Base-by-base conservation (phyloP, 139 green algal genomes). In the Chlorella ohadii region DNA sequence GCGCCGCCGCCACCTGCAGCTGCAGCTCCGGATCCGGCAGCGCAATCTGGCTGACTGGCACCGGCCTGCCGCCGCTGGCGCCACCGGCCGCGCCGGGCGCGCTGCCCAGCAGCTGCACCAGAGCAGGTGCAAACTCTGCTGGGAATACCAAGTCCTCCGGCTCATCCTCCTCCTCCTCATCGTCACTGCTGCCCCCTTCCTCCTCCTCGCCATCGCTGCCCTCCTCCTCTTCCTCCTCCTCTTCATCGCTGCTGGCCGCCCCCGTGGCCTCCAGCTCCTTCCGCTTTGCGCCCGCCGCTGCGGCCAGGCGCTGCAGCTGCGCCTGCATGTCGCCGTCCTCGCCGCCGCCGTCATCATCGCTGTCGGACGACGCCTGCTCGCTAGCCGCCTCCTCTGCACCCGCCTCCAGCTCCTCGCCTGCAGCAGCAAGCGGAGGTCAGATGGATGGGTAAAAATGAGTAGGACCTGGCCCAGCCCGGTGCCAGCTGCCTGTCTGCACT, bases 121-220 rank as follows among this genome's bases (percentile, higher is more conserved):
- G 61, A 7, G 82, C 82, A 25, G 61, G 61, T 3, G 61, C 59
- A 76, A 83, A 86, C 25, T 65, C 65, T 12, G 73, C 73, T 3
- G 82, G 82, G 63, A 86, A 86, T 16, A 86, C 73, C 34, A 77
- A 16, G 31, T 86, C 82, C 64, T 84, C 63, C 2, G 17, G 78
- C 16, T 31, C 19, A 4, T 71, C 56, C 34, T 56, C 41, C 44
- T 65, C n/a, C 1, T 31, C 76, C 17, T 70, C 74, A 27, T 59
- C 59, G 31, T 47, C 38, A 5, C 55, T 41, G 4, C n/a, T 44
- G 33, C 63, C 31, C 1, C 44, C 63, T 1, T 34, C 77, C 44
- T 28, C 38, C 12, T 47, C 33, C 7, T 39, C 47, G 19, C 57
- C 64, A 13, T 39, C 66, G 1, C 36, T 41, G 41, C 28, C 31